These are phyloP conservation scores for Clitopilus hobsonii DNA, from an alignment of 768 basidiomycete genomes.

Conservation along the genomic window DNA sequence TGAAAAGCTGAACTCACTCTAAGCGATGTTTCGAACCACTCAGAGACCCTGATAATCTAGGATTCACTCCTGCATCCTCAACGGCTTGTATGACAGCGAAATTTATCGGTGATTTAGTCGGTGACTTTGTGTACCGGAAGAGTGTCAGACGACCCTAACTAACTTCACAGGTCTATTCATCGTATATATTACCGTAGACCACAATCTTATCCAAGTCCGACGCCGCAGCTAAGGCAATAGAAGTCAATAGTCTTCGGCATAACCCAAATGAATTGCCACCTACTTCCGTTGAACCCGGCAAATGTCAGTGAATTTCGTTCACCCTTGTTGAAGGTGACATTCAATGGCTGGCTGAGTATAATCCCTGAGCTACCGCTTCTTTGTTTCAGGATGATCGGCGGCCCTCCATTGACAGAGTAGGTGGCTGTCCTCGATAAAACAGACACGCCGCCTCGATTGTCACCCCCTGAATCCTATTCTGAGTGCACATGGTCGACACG, in stretches of 20 bases:
- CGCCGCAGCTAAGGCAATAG: constrained; percentile 11
- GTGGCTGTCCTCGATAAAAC: constrained; percentile 21
- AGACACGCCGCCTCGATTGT: constrained; percentile 18
- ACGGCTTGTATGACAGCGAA: no score
- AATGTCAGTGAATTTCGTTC: constrained; percentile 16
- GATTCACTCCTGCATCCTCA: no score
- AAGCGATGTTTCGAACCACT: no score
- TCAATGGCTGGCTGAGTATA: constrained; percentile 14
- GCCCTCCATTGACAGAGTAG: constrained; percentile 19
- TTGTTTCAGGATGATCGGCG: constrained; percentile 15
- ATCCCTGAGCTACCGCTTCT: constrained; percentile 19
- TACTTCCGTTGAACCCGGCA: constrained; percentile 19
- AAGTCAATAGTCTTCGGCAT: constrained; percentile 2
- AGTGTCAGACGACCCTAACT: no score
- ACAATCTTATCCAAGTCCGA: constrained; percentile 18
- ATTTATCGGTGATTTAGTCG: no score
- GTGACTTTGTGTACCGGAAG: no score
- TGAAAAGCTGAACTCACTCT: no score
- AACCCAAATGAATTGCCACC: neutral
- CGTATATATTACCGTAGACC: constrained; percentile 20
- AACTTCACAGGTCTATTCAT: constrained; percentile 7
- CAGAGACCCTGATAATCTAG: no score
- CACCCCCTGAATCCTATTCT: constrained; percentile 14
- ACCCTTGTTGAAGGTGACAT: constrained; percentile 19
- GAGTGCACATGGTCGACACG: neutral